Evolutionary conservation across 768 basidiomycete genomes (phyloP).

Genomic region (Podaxis sp.): DNA sequence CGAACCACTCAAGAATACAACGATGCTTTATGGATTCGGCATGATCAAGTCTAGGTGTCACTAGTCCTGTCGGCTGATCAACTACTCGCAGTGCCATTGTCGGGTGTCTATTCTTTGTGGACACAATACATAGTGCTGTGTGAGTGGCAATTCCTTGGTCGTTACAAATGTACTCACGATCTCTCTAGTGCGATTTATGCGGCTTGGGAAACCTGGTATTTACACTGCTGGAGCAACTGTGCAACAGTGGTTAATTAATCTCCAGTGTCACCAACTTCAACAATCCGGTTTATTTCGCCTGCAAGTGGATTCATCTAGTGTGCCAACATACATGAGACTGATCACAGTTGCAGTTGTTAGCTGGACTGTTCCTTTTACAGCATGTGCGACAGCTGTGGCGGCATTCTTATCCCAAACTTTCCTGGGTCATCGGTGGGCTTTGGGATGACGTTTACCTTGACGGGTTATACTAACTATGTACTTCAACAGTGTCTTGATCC

Average conservation of each 20-base stretch:
- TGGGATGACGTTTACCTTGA: neutral
- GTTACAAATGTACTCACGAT: neutral
- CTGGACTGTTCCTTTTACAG: constrained; percentile 38
- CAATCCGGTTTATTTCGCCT: constrained; percentile 10
- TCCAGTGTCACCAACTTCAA: constrained; percentile 15
- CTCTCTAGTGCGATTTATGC: constrained; percentile 22
- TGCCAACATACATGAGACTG: neutral
- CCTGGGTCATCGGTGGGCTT: constrained; percentile 37
- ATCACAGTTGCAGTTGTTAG: constrained; percentile 24
- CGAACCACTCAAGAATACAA: constrained; percentile 14
- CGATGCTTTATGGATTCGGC: constrained; percentile 18
- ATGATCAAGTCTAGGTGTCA: neutral
- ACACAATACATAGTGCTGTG: constrained; percentile 20
- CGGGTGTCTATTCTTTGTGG: constrained; percentile 12
- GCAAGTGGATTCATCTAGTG: constrained; percentile 1
- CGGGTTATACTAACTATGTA: neutral
- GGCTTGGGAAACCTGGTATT: constrained; percentile 11
- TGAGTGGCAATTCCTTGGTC: constrained; percentile 14
- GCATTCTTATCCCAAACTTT: constrained; percentile 49
- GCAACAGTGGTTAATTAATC: neutral
- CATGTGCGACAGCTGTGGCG: constrained; percentile 33
- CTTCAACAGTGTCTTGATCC: constrained; percentile 25
- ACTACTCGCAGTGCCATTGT: constrained; percentile 7
- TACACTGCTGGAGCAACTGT: neutral
- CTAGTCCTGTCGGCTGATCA: neutral